Percentiles rank a stretch among this genome's conserved stretches.
Conservation (phyloP, 2,329 filamentous ascomycete species). For the Lomentospora prolificans region DNA sequence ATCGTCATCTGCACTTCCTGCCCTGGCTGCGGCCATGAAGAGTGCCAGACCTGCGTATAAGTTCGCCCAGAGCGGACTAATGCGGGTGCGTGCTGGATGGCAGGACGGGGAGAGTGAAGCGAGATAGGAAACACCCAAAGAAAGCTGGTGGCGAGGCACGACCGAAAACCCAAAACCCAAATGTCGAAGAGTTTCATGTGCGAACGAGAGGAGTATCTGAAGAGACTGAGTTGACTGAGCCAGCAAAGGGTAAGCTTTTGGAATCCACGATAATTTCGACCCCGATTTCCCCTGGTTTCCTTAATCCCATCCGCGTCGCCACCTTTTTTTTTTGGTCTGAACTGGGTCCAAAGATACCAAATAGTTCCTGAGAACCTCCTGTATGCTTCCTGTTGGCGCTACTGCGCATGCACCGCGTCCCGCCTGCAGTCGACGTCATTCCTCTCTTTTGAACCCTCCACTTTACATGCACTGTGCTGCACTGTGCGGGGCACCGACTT, state of each 20-base stretch:
- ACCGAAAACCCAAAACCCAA: background rate
- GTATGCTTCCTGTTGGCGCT: background rate
- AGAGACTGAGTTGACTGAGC: background rate
- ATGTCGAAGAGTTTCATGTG: background rate
- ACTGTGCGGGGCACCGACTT: background rate
- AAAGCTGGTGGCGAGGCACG: background rate
- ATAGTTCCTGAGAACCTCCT: too few species aligned
- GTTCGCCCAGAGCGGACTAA: background rate
- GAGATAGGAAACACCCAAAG: background rate
- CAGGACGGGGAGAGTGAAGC: background rate
- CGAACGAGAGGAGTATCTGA: background rate
- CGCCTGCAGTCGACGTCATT: background rate
- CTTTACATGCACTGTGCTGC: background rate
- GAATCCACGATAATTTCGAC: background rate
- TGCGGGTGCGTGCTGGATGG: background rate
- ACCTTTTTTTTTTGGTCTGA: background rate
- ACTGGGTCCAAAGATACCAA: too few species aligned
- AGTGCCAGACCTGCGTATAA: constrained; percentile 34
- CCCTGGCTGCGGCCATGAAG: constrained; percentile 37
- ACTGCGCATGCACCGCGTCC: too few species aligned
- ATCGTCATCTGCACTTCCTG: constrained; percentile 48
- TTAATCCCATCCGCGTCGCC: background rate
- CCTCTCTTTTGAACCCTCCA: background rate
- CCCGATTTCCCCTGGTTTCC: background rate
- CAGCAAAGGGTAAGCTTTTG: background rate